A percentile compares a stretch with the other conserved stretches of the same genome.
These are phyloP conservation scores for Cladorrhinum samala DNA, from an alignment of 495 filamentous ascomycete genomes.

Conservation along the genomic window DNA sequence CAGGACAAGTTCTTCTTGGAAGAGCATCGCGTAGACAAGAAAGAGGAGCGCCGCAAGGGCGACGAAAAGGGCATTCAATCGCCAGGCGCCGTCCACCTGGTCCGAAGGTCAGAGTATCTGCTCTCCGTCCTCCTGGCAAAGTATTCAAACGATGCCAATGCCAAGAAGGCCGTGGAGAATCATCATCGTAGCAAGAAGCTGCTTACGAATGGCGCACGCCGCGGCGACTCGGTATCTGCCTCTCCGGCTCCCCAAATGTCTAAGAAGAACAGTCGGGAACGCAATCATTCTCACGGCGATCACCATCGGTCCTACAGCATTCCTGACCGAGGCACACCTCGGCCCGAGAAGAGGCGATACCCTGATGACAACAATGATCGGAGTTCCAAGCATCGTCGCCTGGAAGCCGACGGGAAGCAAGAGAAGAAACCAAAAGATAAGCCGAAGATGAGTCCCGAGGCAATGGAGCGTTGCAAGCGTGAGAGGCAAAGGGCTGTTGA, in stretches of 20 bases:
- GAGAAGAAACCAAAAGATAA: constrained; percentile 28
- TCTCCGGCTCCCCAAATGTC: constrained; percentile 50
- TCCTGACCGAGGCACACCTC: constrained; percentile 36
- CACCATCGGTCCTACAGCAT: constrained; percentile 45
- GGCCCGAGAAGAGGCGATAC: constrained; percentile 45
- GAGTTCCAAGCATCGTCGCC: constrained; percentile 26
- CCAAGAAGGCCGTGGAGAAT: constrained; percentile 78
- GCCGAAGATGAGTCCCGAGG: constrained; percentile 29
- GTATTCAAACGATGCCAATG: constrained; percentile 61
- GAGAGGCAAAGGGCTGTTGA: constrained; percentile 30
- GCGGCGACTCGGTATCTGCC: constrained; percentile 49
- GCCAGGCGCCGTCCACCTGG: constrained; percentile 91
- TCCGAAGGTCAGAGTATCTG: constrained; percentile 89
- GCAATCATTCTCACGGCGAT: constrained; percentile 36
- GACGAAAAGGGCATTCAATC: constrained; percentile 80
- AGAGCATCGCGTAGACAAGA: constrained; percentile 95
- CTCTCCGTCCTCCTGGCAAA: constrained; percentile 81
- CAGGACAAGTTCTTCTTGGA: constrained; percentile 93
- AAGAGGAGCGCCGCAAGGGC: constrained; percentile 75
- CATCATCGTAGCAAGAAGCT: constrained; percentile 85
- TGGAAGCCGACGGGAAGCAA: constrained; percentile 28
- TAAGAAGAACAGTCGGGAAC: constrained; percentile 35
- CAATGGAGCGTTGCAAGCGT: constrained; percentile 27
- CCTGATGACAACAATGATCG: constrained; percentile 32
- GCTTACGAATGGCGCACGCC: constrained; percentile 45